Evolutionary conservation across 129 eudicot genomes (phyloP).

Genomic region (Flaveria linearis): DNA sequence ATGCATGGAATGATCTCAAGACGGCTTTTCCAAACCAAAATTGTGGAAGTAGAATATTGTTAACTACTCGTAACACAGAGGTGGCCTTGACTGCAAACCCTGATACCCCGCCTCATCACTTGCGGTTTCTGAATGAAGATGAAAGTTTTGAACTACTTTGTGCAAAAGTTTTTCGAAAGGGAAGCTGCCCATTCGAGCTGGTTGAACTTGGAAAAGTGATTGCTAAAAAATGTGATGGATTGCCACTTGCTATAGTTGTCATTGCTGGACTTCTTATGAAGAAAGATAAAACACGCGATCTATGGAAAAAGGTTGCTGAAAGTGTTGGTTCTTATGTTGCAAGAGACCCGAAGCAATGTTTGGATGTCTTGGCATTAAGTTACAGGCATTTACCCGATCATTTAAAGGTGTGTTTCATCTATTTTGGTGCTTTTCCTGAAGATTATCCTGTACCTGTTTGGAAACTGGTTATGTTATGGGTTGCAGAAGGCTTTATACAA

Average conservation of each 20-base stretch:
- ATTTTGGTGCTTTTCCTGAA: conserved; percentile 48
- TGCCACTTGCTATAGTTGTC: conserved; percentile 52
- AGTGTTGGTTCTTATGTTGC: conserved; percentile 52
- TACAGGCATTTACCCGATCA: conserved; percentile 48
- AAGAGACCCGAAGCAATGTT: conserved; percentile 46
- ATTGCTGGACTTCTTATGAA: conserved; percentile 46
- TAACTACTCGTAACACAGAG: conserved; percentile 51
- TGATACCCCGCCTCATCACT: conserved; percentile 29
- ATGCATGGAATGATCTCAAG: conserved; percentile 49
- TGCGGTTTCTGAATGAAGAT: conserved; percentile 27
- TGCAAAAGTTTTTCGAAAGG: conserved; percentile 31
- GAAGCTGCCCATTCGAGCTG: conserved; percentile 35
- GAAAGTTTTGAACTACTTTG: conserved; percentile 48
- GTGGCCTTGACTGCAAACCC: conserved; percentile 44
- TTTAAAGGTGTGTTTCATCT: conserved; percentile 50
- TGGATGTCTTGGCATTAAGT: conserved; percentile 38
- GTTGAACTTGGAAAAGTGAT: conserved; percentile 34
- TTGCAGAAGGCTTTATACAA: conserved; percentile 55
- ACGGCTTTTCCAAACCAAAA: conserved; percentile 42
- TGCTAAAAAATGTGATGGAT: conserved; percentile 40
- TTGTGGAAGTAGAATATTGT: conserved; percentile 41
- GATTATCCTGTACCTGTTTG: conserved; percentile 42
- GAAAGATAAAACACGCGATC: conserved; percentile 39
- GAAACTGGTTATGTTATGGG: conserved; percentile 48
- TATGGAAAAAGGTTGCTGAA: conserved; percentile 51